Conservation (phyloP, 1,139 yeast genomes). For the Geotrichum reessii region DNA sequence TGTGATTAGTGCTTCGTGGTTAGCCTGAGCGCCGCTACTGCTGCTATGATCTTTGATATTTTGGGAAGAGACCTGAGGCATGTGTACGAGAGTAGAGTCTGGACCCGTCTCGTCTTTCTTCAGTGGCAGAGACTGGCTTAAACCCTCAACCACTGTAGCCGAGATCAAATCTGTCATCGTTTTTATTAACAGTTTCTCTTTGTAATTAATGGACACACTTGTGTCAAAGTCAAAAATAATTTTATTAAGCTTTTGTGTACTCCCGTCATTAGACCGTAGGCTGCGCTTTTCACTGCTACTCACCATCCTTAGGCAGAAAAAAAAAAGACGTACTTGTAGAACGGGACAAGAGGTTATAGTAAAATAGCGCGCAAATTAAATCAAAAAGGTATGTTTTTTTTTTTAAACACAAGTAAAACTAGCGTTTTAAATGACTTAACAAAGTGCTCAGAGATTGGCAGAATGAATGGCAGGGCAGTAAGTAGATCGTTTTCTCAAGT, state of each 20-base stretch:
- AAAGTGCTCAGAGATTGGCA: too few species aligned
- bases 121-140: neutral
- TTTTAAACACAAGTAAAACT: neutral
- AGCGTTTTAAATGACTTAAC: too few species aligned
- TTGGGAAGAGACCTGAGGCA: neutral
- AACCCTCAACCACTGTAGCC: neutral
- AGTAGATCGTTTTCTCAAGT: neutral
- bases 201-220: slow-evolving; percentile 4
- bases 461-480: too few species aligned
- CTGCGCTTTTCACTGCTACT: slow-evolving; percentile 6
- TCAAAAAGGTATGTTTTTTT: neutral
- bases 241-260: neutral
- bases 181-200: neutral
- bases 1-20: neutral
- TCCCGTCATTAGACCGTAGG: slow-evolving; percentile 5
- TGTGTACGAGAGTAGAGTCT: neutral
- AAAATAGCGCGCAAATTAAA: neutral
- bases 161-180: neutral
- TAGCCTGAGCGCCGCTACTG: neutral
- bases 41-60: neutral
- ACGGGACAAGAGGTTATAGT: neutral
- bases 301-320: neutral
- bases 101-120: too few species aligned
- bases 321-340: neutral
- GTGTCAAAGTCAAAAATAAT: slow-evolving; percentile 10